Conservation (phyloP, 148 eudicot species). For the Cornus kousa region DNA sequence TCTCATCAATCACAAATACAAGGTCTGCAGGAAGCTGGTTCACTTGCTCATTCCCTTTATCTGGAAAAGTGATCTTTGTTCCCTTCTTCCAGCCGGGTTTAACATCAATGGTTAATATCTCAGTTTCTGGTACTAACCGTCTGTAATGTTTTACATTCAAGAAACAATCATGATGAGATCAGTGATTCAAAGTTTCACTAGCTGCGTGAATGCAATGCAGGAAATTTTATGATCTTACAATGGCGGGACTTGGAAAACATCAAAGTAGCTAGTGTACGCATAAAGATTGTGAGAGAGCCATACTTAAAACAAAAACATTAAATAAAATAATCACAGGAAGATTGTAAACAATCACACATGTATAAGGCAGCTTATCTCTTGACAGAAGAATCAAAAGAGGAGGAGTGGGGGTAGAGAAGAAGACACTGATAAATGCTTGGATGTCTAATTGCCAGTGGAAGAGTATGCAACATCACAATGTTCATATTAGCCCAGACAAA, state of each 20-base stretch:
- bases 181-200: neutral
- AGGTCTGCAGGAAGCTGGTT: conserved; percentile 84
- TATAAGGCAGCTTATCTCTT: neutral
- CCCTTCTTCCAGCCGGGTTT: conserved; percentile 96
- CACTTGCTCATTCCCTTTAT: conserved; percentile 72
- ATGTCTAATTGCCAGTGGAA: too few species aligned
- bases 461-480: neutral
- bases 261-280: neutral
- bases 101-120: conserved; percentile 61
- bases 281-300: neutral
- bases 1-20: conserved; percentile 83
- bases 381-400: neutral
- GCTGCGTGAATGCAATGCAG: too few species aligned
- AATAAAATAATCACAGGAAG: neutral
- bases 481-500: too few species aligned
- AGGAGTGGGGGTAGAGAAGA: neutral
- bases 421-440: neutral
- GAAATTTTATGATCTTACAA: neutral
- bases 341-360: neutral
- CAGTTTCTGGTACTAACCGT: conserved; percentile 46
- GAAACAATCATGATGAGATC: neutral
- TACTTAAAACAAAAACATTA: neutral
- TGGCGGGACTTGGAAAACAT: neutral
- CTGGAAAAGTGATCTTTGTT: conserved; percentile 82
- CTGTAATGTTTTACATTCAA: conserved; percentile 25